Evolutionary conservation across 495 filamentous ascomycete genomes (phyloP), one percentile per base, ranked within the genome.

Genomic region (Penicillium dipodomyicola): DNA sequence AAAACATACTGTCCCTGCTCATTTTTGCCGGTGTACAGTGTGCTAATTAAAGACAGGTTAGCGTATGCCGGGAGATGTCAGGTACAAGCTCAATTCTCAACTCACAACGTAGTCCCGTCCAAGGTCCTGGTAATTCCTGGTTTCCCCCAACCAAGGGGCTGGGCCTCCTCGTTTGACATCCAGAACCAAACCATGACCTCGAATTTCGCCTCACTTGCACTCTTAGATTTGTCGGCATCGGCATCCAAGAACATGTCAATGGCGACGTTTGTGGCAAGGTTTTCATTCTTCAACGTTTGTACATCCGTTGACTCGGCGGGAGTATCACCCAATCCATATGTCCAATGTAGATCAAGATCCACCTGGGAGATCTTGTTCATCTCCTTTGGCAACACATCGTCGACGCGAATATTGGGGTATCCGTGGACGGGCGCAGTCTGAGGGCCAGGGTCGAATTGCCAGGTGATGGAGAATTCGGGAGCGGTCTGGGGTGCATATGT

Each of bases 131-230:
- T 67, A 2, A 50, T 48, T 4, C 52, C 35, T 0, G 59, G 48
- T 2, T 56, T 49, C 10, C 30, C 43, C 9, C 12, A 51, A 15
- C 73, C 75, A 48, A 72, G 61, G 14, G 70, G 67, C 19, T 71
- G 52, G 10, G 67, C 54, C 2, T 11, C 41, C 5, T n/a, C 66
- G 65, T 46, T 65, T 65, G 50, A 52, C 2, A 54, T 49, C 7
- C 63, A 73, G 60, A 79, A 75, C 68, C 69, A 78, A 25, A 78
- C 60, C 70, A 79, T 78, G 63, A 80, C 69, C 59, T 80, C 77
- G 68, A 65, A 74, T 1, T 62, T 52, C 17, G 75, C 68, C 2
- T 52, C n/a, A 4, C 57, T 57, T 45, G 63, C 69, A 63, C 72
- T 65, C 33, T 49, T 22, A 0, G 75, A 59, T 1, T 52, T 67